These are phyloP conservation scores for Guadua angustifolia DNA, from an alignment of 176 grass and related monocot genomes.

Conservation along the genomic window DNA sequence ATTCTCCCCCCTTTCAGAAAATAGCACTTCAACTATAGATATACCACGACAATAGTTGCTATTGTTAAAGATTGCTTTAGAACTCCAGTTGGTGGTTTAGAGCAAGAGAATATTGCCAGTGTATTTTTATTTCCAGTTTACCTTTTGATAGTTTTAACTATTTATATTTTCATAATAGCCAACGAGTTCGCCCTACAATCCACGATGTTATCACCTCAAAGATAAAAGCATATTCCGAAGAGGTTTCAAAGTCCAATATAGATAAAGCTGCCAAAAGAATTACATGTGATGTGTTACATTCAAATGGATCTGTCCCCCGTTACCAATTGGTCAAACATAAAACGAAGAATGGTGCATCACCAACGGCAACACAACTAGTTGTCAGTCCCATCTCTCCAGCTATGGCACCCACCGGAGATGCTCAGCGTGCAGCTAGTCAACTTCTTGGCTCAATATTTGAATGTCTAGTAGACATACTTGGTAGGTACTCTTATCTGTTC, in stretches of 20 bases:
- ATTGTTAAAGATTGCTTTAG: constrained; percentile 21
- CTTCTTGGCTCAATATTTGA: constrained; percentile 82
- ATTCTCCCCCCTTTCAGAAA: background rate
- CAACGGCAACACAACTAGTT: constrained; percentile 63
- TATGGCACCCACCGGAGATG: constrained; percentile 81
- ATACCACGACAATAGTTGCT: background rate
- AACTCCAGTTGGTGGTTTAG: constrained; percentile 23
- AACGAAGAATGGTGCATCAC: constrained; percentile 61
- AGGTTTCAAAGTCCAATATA: constrained; percentile 51
- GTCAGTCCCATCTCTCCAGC: constrained; percentile 78
- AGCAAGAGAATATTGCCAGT: constrained; percentile 3
- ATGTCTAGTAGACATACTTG: constrained; percentile 77
- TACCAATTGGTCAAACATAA: constrained; percentile 73
- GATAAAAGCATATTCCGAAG: constrained; percentile 68
- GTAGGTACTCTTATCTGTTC: constrained; percentile 58
- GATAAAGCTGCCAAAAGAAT: constrained; percentile 52
- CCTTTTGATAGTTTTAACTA: constrained; percentile 37
- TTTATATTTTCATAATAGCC: constrained; percentile 58
- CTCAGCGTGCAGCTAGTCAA: constrained; percentile 65
- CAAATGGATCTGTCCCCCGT: constrained; percentile 50
- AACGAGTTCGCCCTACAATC: constrained; percentile 82
- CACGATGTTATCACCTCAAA: constrained; percentile 87
- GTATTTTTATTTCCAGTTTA: constrained; percentile 19
- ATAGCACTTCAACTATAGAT: background rate
- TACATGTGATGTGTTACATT: constrained; percentile 44